phyloP scores from a whole-genome alignment of 148 eudicot species.

The Rhododendron henanense region DNA sequence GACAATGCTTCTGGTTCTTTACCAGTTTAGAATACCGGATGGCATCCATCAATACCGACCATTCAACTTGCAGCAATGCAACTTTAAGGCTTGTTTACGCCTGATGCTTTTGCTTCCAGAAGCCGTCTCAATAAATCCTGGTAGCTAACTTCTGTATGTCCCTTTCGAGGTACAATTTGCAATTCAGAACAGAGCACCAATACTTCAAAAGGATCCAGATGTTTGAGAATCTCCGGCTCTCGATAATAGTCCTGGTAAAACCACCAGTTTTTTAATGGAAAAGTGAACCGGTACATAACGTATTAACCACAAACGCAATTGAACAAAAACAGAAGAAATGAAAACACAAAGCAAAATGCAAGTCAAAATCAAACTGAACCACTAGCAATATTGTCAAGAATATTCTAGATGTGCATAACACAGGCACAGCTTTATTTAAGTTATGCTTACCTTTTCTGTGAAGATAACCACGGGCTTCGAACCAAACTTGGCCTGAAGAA shows the following conservation, averaged over 20 bases:
- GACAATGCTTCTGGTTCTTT: not conserved
- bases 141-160: conserved; percentile 55
- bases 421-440: conserved; percentile 3
- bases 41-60: not conserved
- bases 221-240: conserved; percentile 44
- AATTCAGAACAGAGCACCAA: conserved; percentile 66
- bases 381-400: not conserved
- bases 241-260: conserved; percentile 79
- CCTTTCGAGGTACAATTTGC: conserved; percentile 36
- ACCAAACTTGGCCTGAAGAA: conserved; percentile 40
- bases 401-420: not conserved
- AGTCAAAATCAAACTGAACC: not conserved
- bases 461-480: conserved; percentile 53
- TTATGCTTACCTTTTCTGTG: conserved; percentile 79
- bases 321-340: not conserved
- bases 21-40: not conserved
- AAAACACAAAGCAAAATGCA: not conserved
- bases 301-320: not conserved
- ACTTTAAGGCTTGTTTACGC: not conserved
- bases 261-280: not conserved
- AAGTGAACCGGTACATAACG: not conserved
- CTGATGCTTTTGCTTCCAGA: conserved; percentile 18
- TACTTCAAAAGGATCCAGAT: conserved; percentile 54
- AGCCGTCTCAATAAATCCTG: conserved; percentile 41
- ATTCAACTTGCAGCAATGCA: not conserved